Percentiles rank a stretch among this genome's conserved stretches.
Conservation (phyloP, 345 rosid species). For the Zanthoxylum bungeanum region DNA sequence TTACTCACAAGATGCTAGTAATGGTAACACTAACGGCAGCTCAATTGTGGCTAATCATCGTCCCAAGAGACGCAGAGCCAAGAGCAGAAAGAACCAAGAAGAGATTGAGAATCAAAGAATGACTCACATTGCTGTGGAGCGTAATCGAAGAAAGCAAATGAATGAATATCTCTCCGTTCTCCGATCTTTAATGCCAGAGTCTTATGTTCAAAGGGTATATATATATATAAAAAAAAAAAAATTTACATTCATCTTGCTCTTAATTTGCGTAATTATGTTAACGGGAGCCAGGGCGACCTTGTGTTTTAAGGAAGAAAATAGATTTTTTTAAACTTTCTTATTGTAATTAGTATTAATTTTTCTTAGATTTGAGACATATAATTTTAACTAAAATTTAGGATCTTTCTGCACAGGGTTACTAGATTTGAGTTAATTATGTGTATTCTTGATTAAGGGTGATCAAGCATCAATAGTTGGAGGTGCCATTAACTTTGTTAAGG, state of each 20-base stretch:
- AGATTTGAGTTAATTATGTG: too few species aligned
- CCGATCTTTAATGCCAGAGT: slow-evolving; percentile 94
- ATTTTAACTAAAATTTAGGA: too few species aligned
- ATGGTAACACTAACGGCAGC: neutral
- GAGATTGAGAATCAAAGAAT: slow-evolving; percentile 92
- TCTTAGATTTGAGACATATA: too few species aligned
- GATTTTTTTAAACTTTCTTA: too few species aligned
- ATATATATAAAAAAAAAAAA: neutral
- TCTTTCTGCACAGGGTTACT: too few species aligned
- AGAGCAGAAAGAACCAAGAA: slow-evolving; percentile 80
- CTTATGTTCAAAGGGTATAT: slow-evolving; percentile 86
- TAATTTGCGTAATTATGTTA: neutral
- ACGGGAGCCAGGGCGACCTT: too few species aligned
- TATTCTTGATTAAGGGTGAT: too few species aligned
- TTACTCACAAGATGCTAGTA: slow-evolving; percentile 20
- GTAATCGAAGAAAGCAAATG: slow-evolving; percentile 93
- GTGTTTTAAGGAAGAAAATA: too few species aligned
- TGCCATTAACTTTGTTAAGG: slow-evolving; percentile 91
- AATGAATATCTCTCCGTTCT: slow-evolving; percentile 90
- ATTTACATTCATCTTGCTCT: neutral
- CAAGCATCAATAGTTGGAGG: slow-evolving; percentile 99
- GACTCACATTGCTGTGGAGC: slow-evolving; percentile 93
- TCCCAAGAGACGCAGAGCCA: slow-evolving; percentile 73
- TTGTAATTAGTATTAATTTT: too few species aligned
- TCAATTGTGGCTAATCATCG: neutral